phyloP scores from a whole-genome alignment of 2,329 filamentous ascomycete genomes.

The Exophiala aquamarina region DNA sequence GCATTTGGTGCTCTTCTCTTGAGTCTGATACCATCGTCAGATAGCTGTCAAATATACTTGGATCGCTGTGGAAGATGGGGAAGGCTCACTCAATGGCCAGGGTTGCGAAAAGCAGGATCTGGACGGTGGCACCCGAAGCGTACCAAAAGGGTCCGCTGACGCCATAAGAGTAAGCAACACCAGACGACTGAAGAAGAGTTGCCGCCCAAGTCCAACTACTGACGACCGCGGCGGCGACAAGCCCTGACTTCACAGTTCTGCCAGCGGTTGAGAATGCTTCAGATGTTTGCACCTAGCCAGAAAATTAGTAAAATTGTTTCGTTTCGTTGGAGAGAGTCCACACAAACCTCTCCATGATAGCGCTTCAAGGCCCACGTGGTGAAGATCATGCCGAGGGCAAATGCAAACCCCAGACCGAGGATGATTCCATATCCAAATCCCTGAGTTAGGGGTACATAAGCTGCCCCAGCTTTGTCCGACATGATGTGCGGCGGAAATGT shows the following conservation, averaged over 20 bases:
- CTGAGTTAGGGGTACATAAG: constrained; percentile 15
- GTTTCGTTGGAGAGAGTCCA: too few species aligned
- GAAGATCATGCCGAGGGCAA: constrained; percentile 72
- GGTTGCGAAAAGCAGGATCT: constrained; percentile 86
- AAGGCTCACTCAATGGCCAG: constrained; percentile 69
- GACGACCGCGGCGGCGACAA: constrained; percentile 87
- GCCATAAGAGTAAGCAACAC: constrained; percentile 79
- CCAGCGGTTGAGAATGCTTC: constrained; percentile 93
- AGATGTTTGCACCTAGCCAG: constrained; percentile 70
- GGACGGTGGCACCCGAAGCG: constrained; percentile 75
- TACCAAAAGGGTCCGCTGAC: constrained; percentile 67
- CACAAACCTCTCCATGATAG: constrained; percentile 60
- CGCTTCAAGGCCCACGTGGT: constrained; percentile 70
- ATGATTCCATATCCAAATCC: constrained; percentile 77
- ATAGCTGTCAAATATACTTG: constrained; percentile 61
- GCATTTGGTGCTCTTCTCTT: constrained; percentile 86
- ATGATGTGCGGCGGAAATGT: constrained; percentile 3
- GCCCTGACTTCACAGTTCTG: constrained; percentile 81
- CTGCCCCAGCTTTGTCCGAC: constrained; percentile 16
- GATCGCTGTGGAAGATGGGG: not conserved
- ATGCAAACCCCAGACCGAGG: constrained; percentile 70
- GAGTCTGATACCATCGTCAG: constrained; percentile 59
- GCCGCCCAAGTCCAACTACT: constrained; percentile 71
- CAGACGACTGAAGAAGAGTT: constrained; percentile 63
- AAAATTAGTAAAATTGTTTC: not conserved